Evolutionary conservation across 1,284 basidiomycete genomes (phyloP).

Genomic region (Apiotrichum gracile): DNA sequence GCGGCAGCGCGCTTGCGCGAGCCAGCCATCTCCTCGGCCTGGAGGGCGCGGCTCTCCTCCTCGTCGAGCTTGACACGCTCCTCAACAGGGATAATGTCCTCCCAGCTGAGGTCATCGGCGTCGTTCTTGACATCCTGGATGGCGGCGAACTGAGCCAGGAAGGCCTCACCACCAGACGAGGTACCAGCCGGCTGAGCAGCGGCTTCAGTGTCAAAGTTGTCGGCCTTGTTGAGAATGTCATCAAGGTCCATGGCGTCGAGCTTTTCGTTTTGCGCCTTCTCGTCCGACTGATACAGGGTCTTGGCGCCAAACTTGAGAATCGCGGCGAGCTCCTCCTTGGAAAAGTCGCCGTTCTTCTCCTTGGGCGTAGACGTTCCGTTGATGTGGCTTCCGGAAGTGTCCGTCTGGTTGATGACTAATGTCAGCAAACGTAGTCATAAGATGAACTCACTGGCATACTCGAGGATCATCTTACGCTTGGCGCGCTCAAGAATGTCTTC

Average conservation of each 20-base stretch:
- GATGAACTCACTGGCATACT: conserved; percentile 83
- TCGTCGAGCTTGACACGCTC: conserved; percentile 80
- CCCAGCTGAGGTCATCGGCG: conserved; percentile 80
- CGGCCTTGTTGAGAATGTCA: conserved; percentile 93
- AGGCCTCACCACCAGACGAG: conserved; percentile 92
- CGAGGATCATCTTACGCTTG: conserved; percentile 99
- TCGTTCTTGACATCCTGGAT: conserved; percentile 94
- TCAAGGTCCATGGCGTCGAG: conserved; percentile 99
- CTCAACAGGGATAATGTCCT: conserved; percentile 95
- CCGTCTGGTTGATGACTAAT: conserved; percentile 99
- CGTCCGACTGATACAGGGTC: conserved; percentile 98
- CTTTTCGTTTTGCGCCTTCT: conserved; percentile 85
- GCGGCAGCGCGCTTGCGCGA: conserved; percentile 77
- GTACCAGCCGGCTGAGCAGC: conserved; percentile 75
- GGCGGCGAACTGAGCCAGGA: conserved; percentile 90
- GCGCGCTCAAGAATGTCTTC: conserved; percentile 97
- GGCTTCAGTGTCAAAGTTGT: conserved; percentile 91
- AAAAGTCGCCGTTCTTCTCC: conserved; percentile 71
- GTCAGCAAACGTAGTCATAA: conserved; percentile 9
- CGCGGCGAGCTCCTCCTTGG: conserved; percentile 96
- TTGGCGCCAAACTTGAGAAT: conserved; percentile 98
- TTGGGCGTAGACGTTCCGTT: conserved; percentile 74
- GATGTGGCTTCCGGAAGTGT: conserved; percentile 95
- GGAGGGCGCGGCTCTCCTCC: conserved; percentile 56
- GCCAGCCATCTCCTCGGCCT: conserved; percentile 50